Base-by-base conservation (phyloP, 2,329 filamentous ascomycete species). In the Alternaria solani region DNA sequence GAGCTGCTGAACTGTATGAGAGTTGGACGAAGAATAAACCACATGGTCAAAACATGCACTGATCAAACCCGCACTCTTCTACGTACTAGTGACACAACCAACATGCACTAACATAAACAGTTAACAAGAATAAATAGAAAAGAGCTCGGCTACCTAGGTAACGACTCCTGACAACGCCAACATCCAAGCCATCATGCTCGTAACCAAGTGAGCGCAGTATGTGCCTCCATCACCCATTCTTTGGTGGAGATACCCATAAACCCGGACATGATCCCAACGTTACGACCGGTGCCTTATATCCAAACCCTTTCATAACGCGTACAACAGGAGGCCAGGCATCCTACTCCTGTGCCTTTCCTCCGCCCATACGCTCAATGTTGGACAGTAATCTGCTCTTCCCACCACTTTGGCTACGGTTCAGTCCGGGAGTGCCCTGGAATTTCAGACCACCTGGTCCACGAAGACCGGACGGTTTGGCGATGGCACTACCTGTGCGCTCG, bases 281-380 rank as follows among this genome's bases (percentile, higher is more conserved):
- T 46, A 25, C 20, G 25, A 43, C 46, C 46, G 38, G 46, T 36
- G 44, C 38, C 54, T 39, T 26, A 32, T 49, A 59, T 30, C 49
- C 49, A 59, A 54, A 49, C 23, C 43, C 51, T n/a, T 46, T 44
- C 36, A 57, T 41, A 25, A n/a, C 51, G 30, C 44, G 34, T 51
- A 47, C 48, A 39, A 57, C 34, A 36, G 34, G 41, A 18, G 54
- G 28, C 48, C 42, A 61, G 48, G 48, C 32, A 57, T 53, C 42
- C 64, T 72, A 72, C 48, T 71, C 70, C 61, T 70, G 67, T 14
- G 59, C 53, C 42, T 61, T 68, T 12, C 65, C 64, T 2, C 84
- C 89, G 9, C 92, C 92, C 93, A 96, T 96, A 79, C 89, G 88
- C 83, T 96, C 92, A 76, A 96, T 95, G 18, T 91, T 93, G 69